phyloP scores from a whole-genome alignment of 1,139 yeast species.

The Suhomyces choctaworum region DNA sequence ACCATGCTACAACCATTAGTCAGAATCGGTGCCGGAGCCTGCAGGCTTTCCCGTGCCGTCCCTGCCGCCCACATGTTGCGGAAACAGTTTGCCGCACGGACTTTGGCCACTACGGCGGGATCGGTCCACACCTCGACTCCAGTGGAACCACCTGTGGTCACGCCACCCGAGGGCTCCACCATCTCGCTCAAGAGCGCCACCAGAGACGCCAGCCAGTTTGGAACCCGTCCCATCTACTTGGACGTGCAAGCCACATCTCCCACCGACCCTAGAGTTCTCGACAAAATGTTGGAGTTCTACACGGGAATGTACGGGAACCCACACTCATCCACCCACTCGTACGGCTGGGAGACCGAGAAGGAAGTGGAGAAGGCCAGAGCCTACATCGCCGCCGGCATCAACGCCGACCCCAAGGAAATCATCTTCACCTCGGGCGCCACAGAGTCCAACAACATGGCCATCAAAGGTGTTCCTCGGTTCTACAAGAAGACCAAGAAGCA shows the following conservation, averaged over 20 bases:
- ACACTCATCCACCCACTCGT: slow-evolving; percentile 95
- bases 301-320: slow-evolving; percentile 97
- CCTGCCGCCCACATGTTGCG: neutral
- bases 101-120: slow-evolving; percentile 19
- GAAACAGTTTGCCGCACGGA: neutral
- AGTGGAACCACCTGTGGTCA: slow-evolving; percentile 19
- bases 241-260: slow-evolving; percentile 99
- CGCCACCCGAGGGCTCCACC: slow-evolving; percentile 47
- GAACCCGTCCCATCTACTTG: slow-evolving; percentile 84
- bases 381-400: slow-evolving; percentile 77
- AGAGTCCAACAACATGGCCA: slow-evolving; percentile 90
- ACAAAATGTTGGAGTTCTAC: slow-evolving; percentile 86
- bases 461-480: slow-evolving; percentile 94
- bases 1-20: slow-evolving; percentile 4
- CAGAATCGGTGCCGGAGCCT: slow-evolving; percentile 3
- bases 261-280: slow-evolving; percentile 94
- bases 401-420: slow-evolving; percentile 95
- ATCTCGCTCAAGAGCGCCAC: slow-evolving; percentile 46
- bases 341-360: slow-evolving; percentile 98
- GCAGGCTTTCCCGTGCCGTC: neutral
- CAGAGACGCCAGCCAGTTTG: slow-evolving; percentile 48
- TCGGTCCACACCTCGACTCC: slow-evolving; percentile 24
- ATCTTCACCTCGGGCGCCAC: slow-evolving; percentile 98
- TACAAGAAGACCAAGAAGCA: slow-evolving; percentile 88
- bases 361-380: slow-evolving; percentile 87